Evolutionary conservation across 1,284 basidiomycete genomes (phyloP).

Genomic region (Cryptococcus maquisensis): DNA sequence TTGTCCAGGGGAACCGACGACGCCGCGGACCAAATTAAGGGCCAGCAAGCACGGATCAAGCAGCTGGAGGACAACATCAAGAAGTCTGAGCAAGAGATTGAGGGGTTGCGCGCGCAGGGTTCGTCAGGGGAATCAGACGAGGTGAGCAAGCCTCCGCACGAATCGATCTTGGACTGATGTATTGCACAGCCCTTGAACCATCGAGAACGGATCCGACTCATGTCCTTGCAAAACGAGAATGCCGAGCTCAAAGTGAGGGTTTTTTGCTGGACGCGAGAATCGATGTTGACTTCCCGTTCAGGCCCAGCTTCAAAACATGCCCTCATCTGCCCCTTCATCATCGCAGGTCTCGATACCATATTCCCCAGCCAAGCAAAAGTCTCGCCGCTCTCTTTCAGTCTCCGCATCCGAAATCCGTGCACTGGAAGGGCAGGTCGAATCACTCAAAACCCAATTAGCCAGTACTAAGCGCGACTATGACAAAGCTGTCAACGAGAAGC

Average conservation of each 20-base stretch:
- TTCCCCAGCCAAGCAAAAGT: not conserved
- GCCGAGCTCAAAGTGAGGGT: slow-evolving; percentile 23
- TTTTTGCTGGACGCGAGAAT: not conserved
- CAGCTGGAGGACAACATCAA: slow-evolving; percentile 29
- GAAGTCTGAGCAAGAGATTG: slow-evolving; percentile 24
- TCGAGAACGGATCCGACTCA: slow-evolving; percentile 15
- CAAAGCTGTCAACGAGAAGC: slow-evolving; percentile 45
- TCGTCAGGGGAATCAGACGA: slow-evolving; percentile 11
- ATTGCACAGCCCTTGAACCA: slow-evolving; percentile 9
- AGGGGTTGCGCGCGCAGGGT: slow-evolving; percentile 15
- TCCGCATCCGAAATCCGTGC: slow-evolving; percentile 23
- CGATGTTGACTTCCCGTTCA: not conserved
- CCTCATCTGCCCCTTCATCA: not conserved
- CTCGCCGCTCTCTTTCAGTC: slow-evolving; percentile 16
- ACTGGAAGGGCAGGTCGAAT: slow-evolving; percentile 27
- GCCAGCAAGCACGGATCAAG: slow-evolving; percentile 21
- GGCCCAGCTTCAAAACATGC: not conserved
- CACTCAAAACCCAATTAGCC: slow-evolving; percentile 31
- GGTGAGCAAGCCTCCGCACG: slow-evolving; percentile 4
- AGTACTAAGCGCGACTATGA: slow-evolving; percentile 30
- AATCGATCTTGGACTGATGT: not conserved
- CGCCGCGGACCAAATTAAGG: slow-evolving; percentile 7
- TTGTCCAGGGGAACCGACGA: slow-evolving; percentile 10
- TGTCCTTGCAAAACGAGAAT: slow-evolving; percentile 34
- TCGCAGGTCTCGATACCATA: not conserved